These are phyloP conservation scores for Prunella vulgaris DNA, from an alignment of 257 asterid genomes.

Conservation along the genomic window DNA sequence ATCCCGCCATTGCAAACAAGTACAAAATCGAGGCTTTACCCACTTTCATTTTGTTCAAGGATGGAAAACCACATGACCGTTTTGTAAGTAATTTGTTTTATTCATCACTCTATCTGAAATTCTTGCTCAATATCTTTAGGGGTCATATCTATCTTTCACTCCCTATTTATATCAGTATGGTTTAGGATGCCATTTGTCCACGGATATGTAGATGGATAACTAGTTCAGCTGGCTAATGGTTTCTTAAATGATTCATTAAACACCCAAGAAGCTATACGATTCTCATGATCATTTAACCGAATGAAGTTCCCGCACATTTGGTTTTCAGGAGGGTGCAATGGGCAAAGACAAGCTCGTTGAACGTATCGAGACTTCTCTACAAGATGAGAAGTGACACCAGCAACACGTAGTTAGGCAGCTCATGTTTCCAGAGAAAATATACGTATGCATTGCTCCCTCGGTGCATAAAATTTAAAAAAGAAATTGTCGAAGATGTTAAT, in stretches of 20 bases:
- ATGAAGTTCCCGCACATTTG: neutral
- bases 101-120: neutral
- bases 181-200: neutral
- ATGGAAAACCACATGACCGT: conserved; percentile 64
- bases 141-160: neutral
- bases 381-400: conserved; percentile 25
- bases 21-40: conserved; percentile 70
- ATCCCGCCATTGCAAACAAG: conserved; percentile 58
- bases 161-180: neutral
- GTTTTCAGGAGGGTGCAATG: conserved; percentile 71
- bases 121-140: neutral
- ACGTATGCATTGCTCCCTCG: neutral
- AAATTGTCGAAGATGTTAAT: neutral
- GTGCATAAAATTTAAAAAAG: neutral
- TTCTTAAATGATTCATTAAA: neutral
- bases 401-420: neutral
- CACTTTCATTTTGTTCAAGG: conserved; percentile 69
- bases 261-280: neutral
- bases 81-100: conserved; percentile 51
- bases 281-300: neutral
- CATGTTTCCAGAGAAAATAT: neutral
- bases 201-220: neutral
- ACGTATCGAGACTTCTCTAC: conserved; percentile 54
- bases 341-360: conserved; percentile 50
- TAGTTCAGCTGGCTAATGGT: neutral